These are phyloP conservation scores for Durotheca rogersii DNA, from an alignment of 495 filamentous ascomycete species.

Conservation along the genomic window DNA sequence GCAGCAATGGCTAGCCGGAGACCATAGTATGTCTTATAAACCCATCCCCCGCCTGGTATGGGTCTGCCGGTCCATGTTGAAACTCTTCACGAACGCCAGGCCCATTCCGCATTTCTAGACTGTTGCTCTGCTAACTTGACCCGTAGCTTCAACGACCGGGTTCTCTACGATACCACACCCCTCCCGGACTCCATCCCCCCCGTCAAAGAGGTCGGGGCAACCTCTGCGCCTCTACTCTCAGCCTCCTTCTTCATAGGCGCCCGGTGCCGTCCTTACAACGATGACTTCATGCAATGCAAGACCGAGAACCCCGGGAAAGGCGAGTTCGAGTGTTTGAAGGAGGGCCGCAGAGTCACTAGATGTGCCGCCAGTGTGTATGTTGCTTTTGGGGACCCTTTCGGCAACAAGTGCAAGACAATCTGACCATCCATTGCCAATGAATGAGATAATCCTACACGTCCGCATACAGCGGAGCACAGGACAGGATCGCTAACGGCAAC, in stretches of 20 bases:
- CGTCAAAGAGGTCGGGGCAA: conserved; percentile 87
- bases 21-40: conserved; percentile 45
- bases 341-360: conserved; percentile 92
- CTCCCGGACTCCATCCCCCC: conserved; percentile 87
- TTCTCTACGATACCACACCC: conserved; percentile 93
- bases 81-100: conserved; percentile 1
- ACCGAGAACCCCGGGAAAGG: conserved; percentile 80
- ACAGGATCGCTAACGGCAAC: conserved; percentile 5
- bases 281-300: conserved; percentile 99
- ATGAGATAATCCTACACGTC: not conserved
- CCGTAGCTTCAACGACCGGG: conserved; percentile 84
- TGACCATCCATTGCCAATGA: not conserved
- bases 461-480: not conserved
- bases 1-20: conserved; percentile 51
- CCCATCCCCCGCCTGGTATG: not conserved
- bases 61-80: conserved; percentile 26
- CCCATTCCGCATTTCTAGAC: conserved; percentile 6
- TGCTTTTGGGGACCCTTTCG: not conserved
- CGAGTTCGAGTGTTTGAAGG: conserved; percentile 92
- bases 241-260: conserved; percentile 98
- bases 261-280: conserved; percentile 90
- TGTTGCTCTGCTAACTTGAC: conserved; percentile 24
- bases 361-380: conserved; percentile 96
- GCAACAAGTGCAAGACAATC: not conserved
- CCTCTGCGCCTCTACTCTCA: conserved; percentile 84